A percentile compares a stretch with the other conserved stretches of the same genome.
Conservation (phyloP, 768 basidiomycete species). For the Leccinum pellstonianum region DNA sequence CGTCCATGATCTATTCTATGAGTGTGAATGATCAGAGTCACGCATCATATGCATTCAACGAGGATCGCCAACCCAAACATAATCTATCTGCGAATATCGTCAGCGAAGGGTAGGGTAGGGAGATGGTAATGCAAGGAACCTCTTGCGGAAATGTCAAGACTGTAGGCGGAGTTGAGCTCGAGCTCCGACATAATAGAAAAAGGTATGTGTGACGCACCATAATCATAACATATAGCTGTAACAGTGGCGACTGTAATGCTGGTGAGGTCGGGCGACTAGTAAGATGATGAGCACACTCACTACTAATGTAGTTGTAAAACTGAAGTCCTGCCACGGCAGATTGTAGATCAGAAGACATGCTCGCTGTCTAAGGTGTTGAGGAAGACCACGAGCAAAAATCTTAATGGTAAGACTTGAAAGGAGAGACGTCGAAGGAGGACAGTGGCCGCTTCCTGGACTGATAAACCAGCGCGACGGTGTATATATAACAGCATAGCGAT, state of each 20-base stretch:
- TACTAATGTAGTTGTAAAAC: constrained; percentile 9
- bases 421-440: background rate
- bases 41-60: background rate
- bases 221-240: constrained; percentile 19
- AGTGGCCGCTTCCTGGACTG: background rate
- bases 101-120: background rate
- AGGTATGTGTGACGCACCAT: constrained; percentile 11
- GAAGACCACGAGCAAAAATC: background rate
- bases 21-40: background rate
- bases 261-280: constrained; percentile 2
- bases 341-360: constrained; percentile 6
- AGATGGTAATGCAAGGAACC: constrained; percentile 5
- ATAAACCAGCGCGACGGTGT: background rate
- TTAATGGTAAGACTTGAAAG: background rate
- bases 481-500: too few relatives aligned
- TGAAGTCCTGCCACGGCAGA: constrained; percentile 5
- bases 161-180: background rate
- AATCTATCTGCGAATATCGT: constrained; percentile 14
- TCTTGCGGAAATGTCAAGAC: constrained; percentile 19
- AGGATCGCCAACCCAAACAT: constrained; percentile 19
- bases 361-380: background rate
- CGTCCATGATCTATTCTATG: constrained; percentile 19
- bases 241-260: constrained; percentile 10
- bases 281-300: constrained; percentile 5
- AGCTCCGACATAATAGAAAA: background rate